Base-by-base conservation (phyloP, 176 grass and related monocot species). In the Oryza brachyantha region DNA sequence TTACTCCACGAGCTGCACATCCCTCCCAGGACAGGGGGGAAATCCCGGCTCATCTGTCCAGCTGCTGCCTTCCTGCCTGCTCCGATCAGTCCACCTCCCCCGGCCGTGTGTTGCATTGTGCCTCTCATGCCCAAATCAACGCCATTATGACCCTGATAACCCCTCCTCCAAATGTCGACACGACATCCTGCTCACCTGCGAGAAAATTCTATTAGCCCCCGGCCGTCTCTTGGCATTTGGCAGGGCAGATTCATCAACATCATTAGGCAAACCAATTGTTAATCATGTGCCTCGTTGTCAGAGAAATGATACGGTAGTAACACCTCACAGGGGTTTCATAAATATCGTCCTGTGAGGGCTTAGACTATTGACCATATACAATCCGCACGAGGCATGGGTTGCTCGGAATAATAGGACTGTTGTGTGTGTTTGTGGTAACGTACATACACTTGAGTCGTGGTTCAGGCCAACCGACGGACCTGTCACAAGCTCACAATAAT, bases 101-200 rank as follows among this genome's bases (percentile, higher is more conserved):
- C 8, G 52, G 52, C 21, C 77, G 82, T 26, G 82, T 38, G 87
- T 81, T 89, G 87, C 87, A 81, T 81, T 76, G 87, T 89, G 87
- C 77, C 77, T 89, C 77, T 85, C 87, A 81, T 28, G 40, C 77
- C 8, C 81, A 76, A 76, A 76, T 81, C 64, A 71, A n/a, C 22
- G 37, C 72, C 78, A 85, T 85, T 73, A 89, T 85, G 78, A 89
- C 66, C 72, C 65, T 85, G 82, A 81, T 61, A 77, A 81, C 66
- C 13, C 17, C 46, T 21, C 70, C 39, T 77, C 72, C 59, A 72
- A 67, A 73, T 59, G 66, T 31, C 62, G 87, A 81, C 87, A 52
- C 48, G 72, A 81, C 82, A 64, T 76, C 86, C 45, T 16, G 54
- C 58, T 62, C 11, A 29, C 3, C 22, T 21, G 32, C 22, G 12